Conservation (phyloP, 371 early-diverging fungal genomes). For the Actinomortierella ambigua region DNA sequence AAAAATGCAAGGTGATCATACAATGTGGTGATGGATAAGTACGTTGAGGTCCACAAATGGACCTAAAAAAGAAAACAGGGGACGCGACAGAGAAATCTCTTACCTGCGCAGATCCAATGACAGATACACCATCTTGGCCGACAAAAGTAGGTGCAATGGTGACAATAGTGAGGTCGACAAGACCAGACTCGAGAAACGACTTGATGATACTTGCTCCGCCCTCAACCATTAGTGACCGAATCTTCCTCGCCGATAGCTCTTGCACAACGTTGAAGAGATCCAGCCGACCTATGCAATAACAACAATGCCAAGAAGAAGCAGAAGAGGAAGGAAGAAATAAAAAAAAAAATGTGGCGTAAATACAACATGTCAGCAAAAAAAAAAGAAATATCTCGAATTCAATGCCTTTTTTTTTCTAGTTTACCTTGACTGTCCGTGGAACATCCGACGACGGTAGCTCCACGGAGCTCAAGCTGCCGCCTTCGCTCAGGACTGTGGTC, state of each 20-base stretch:
- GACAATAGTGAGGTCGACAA: slow-evolving; percentile 67
- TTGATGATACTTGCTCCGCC: slow-evolving; percentile 87
- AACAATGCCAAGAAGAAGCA: too few species aligned
- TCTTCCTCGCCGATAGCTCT: slow-evolving; percentile 48
- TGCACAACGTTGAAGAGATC: slow-evolving; percentile 18
- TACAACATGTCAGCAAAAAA: background rate
- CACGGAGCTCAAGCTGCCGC: slow-evolving; percentile 17
- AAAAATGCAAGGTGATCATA: background rate
- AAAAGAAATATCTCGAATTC: background rate
- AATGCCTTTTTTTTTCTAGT: too few species aligned
- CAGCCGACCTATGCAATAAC: slow-evolving; percentile 13
- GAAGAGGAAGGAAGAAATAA: too few species aligned
- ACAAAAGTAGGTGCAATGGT: slow-evolving; percentile 82
- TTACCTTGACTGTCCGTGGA: slow-evolving; percentile 17
- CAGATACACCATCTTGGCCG: slow-evolving; percentile 66
- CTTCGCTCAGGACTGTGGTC: slow-evolving; percentile 16
- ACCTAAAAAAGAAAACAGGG: too few species aligned
- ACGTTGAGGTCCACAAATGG: background rate
- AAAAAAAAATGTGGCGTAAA: too few species aligned
- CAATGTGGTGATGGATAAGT: background rate
- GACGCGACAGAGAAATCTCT: too few species aligned
- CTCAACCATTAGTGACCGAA: slow-evolving; percentile 86
- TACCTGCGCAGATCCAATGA: slow-evolving; percentile 41
- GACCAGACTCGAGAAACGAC: slow-evolving; percentile 56
- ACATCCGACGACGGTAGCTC: slow-evolving; percentile 19